These are phyloP conservation scores for Rhodotorula sp. DNA, from an alignment of 1,284 basidiomycete genomes.

Conservation along the genomic window DNA sequence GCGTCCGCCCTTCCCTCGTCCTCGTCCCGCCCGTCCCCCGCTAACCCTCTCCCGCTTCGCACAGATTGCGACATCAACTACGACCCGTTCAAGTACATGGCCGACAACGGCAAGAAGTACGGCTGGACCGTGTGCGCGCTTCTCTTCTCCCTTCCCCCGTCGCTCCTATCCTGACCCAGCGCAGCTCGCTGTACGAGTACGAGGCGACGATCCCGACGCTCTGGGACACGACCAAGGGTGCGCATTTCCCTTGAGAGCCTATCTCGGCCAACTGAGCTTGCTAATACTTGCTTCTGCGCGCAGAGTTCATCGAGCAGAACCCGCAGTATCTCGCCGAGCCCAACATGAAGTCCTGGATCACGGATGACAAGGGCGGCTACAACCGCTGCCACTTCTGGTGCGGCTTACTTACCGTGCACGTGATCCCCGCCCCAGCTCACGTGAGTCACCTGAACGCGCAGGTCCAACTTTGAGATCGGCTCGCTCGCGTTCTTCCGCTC, in stretches of 20 bases:
- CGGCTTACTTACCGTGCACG: too few species aligned
- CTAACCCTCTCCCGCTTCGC: background rate
- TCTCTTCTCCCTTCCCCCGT: background rate
- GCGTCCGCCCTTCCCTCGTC: background rate
- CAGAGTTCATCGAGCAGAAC: conserved; percentile 68
- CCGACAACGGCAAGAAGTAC: conserved; percentile 48
- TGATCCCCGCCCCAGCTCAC: background rate
- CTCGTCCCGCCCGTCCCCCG: too few species aligned
- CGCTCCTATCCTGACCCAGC: background rate
- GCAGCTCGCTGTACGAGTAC: conserved; percentile 72
- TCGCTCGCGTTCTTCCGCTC: conserved; percentile 71
- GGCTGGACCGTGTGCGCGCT: conserved; percentile 64
- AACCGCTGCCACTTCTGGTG: conserved; percentile 65
- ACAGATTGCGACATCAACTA: conserved; percentile 45
- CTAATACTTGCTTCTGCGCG: background rate
- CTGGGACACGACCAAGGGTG: conserved; percentile 57
- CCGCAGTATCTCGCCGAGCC: conserved; percentile 68
- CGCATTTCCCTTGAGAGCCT: background rate
- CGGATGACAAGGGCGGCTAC: conserved; percentile 71
- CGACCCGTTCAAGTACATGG: conserved; percentile 45
- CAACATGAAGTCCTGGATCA: conserved; percentile 73
- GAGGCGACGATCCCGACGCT: conserved; percentile 74
- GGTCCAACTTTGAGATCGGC: conserved; percentile 70
- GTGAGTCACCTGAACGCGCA: background rate
- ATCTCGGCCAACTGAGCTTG: background rate